These are phyloP conservation scores for Raffaelea arxii DNA, from an alignment of 2,329 filamentous ascomycete species.

Conservation along the genomic window DNA sequence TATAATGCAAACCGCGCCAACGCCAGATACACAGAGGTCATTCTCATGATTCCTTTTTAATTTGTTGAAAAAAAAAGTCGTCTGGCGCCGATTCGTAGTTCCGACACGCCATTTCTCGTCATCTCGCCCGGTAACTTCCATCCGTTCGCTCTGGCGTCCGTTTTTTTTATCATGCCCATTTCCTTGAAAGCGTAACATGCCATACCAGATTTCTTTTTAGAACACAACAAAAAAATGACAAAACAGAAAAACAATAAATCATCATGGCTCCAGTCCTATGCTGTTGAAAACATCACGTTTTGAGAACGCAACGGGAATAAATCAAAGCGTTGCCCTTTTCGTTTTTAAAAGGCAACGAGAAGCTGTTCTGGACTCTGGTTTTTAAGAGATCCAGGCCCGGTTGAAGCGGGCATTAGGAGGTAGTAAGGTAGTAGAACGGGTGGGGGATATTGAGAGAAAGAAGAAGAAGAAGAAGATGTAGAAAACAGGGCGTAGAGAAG, in stretches of 20 bases:
- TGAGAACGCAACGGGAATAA: conserved; percentile 6
- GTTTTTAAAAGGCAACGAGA: not conserved
- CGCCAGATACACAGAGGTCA: not conserved
- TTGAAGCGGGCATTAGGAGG: conserved; percentile 5
- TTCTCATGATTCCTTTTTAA: conserved; percentile 1
- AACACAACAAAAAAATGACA: conserved; percentile 4
- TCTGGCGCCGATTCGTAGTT: not conserved
- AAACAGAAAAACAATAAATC: conserved; percentile 3
- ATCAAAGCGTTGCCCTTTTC: too few species aligned
- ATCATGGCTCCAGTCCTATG: conserved; percentile 15
- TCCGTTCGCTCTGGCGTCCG: not conserved
- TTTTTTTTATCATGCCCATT: not conserved
- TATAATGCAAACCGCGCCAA: conserved; percentile 5
- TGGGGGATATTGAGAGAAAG: not conserved
- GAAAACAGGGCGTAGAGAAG: not conserved
- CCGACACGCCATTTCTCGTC: not conserved
- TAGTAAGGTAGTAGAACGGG: not conserved
- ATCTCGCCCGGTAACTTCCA: not conserved
- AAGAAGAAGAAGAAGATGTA: not conserved
- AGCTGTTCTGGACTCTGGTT: not conserved
- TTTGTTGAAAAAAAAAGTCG: conserved; percentile 6
- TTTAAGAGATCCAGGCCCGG: not conserved
- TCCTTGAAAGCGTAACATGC: not conserved
- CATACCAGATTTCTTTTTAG: not conserved
- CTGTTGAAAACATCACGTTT: conserved; percentile 21